Conservation (phyloP, 2,329 filamentous ascomycete genomes). For the Westerdykella ornata region DNA sequence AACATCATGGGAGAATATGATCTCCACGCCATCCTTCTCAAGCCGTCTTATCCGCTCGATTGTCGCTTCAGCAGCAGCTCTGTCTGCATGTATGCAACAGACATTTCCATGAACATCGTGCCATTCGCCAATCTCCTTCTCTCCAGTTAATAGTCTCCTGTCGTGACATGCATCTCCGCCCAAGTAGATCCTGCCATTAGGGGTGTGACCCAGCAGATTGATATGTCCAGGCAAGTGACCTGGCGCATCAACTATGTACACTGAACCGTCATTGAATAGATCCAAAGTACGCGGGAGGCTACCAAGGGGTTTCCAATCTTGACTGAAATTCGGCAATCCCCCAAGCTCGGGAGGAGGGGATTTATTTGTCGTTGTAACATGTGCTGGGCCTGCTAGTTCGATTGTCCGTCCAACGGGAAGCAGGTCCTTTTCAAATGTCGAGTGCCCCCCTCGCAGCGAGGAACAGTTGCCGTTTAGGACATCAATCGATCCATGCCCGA, state of each 20-base stretch:
- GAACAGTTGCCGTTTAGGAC: conserved; percentile 20
- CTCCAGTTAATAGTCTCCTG: conserved; percentile 45
- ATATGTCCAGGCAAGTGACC: conserved; percentile 51
- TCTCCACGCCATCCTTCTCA: conserved; percentile 41
- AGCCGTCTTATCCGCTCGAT: conserved; percentile 41
- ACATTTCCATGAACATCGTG: conserved; percentile 41
- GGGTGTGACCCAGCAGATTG: conserved; percentile 44
- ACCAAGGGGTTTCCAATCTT: conserved; percentile 41
- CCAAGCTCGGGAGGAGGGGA: conserved; percentile 1
- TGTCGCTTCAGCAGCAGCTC: conserved; percentile 40
- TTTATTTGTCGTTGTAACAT: background rate
- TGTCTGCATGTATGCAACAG: conserved; percentile 50
- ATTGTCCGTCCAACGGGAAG: conserved; percentile 38
- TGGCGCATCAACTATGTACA: conserved; percentile 47
- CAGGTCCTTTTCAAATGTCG: conserved; percentile 42
- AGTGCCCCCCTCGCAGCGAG: conserved; percentile 25
- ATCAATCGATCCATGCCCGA: conserved; percentile 29
- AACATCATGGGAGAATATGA: conserved; percentile 49
- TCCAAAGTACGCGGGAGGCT: conserved; percentile 44
- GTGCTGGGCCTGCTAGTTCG: conserved; percentile 38
- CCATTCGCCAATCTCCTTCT: conserved; percentile 49
- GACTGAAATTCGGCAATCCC: conserved; percentile 5
- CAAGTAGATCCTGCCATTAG: conserved; percentile 42
- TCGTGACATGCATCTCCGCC: conserved; percentile 53
- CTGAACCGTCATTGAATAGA: conserved; percentile 44